These are phyloP conservation scores for Lobosporangium transversale DNA, from an alignment of 192 early-diverging fungal species.

Conservation along the genomic window DNA sequence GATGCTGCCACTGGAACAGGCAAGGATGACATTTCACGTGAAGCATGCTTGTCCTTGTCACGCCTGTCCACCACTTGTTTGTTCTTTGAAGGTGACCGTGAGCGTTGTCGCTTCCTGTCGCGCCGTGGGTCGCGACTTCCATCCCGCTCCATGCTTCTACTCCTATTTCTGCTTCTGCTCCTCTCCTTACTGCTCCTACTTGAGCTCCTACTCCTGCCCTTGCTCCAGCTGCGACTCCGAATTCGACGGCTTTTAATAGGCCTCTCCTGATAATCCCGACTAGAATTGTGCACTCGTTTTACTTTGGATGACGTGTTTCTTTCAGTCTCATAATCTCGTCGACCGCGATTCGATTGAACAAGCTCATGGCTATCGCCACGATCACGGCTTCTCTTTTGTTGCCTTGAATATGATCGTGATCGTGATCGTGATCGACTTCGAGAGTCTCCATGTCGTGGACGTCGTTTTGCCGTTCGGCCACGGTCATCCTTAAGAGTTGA, in stretches of 20 bases:
- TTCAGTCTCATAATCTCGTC: slow-evolving; percentile 3
- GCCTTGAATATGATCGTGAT: background rate
- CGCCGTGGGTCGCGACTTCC: slow-evolving; percentile 6
- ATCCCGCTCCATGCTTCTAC: background rate
- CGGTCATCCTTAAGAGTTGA: background rate
- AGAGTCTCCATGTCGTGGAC: background rate
- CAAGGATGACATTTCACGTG: background rate
- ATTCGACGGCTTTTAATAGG: slow-evolving; percentile 9
- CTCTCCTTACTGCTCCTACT: background rate
- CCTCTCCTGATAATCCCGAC: background rate
- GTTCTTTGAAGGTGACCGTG: background rate
- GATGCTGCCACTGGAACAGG: too few species aligned
- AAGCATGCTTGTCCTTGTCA: slow-evolving; percentile 7
- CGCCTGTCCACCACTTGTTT: background rate
- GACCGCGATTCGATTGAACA: too few species aligned
- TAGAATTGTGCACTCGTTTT: background rate
- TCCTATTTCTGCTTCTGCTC: slow-evolving; percentile 1
- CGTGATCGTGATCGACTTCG: slow-evolving; percentile 5
- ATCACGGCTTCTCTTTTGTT: slow-evolving; percentile 1
- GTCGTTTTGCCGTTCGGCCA: background rate
- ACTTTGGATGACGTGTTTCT: slow-evolving; percentile 1
- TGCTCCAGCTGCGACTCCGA: background rate
- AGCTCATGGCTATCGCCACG: background rate
- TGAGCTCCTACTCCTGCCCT: background rate
- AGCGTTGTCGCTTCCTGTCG: slow-evolving; percentile 8